Conservation (phyloP, 352 stramenopile species). For the Globisporangium abappressorium region DNA sequence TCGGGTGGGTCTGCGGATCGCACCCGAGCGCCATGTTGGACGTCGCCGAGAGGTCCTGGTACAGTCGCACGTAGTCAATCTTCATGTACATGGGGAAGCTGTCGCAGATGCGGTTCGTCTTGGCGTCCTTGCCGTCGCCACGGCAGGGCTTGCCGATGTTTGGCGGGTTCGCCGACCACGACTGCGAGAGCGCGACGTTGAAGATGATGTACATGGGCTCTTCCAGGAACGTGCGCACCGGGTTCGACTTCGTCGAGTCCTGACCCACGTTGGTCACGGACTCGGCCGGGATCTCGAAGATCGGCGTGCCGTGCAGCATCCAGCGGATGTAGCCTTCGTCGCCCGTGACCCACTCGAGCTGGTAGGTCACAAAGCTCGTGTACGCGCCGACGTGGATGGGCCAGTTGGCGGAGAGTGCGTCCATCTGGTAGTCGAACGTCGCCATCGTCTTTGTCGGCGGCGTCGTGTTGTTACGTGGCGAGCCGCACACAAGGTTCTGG, state of each 20-base stretch:
- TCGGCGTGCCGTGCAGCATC: slow-evolving; percentile 54
- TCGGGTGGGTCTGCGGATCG: slow-evolving; percentile 58
- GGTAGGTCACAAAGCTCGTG: slow-evolving; percentile 55
- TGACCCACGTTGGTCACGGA: slow-evolving; percentile 46
- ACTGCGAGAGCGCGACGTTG: slow-evolving; percentile 89
- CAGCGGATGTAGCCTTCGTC: slow-evolving; percentile 64
- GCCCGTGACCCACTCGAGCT: slow-evolving; percentile 71
- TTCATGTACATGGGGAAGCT: slow-evolving; percentile 83
- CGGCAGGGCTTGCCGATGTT: slow-evolving; percentile 56
- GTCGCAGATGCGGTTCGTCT: slow-evolving; percentile 69
- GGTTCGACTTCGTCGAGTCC: slow-evolving; percentile 42
- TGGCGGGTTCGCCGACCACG: slow-evolving; percentile 76
- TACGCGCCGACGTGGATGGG: slow-evolving; percentile 61
- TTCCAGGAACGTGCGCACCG: slow-evolving; percentile 55
- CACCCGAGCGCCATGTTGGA: slow-evolving; percentile 57
- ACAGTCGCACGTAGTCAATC: slow-evolving; percentile 85
- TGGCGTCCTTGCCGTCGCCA: slow-evolving; percentile 42
- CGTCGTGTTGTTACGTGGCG: slow-evolving; percentile 43
- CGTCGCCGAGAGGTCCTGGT: slow-evolving; percentile 43
- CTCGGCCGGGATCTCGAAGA: slow-evolving; percentile 71
- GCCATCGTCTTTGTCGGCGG: slow-evolving; percentile 57
- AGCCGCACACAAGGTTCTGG: slow-evolving; percentile 41
- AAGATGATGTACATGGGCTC: slow-evolving; percentile 94
- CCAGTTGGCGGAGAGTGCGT: slow-evolving; percentile 71
- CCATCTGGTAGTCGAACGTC: slow-evolving; percentile 71